These are phyloP conservation scores for Dendrobium officinale DNA, from an alignment of 106 monocot species.

Conservation along the genomic window DNA sequence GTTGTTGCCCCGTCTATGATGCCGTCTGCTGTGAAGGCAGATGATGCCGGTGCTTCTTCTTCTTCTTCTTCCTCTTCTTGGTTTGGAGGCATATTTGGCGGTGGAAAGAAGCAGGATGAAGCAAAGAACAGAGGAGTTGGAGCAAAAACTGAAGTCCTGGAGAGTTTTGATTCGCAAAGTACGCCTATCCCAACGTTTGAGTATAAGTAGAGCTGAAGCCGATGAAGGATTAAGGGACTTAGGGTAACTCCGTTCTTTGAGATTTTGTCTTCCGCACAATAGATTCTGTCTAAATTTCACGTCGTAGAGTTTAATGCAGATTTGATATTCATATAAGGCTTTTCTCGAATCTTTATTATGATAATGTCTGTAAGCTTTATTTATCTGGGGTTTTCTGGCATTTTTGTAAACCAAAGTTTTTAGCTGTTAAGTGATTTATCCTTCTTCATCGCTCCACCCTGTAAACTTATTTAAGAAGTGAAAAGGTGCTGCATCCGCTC, in stretches of 20 bases:
- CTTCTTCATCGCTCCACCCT: not conserved
- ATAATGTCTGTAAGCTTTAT: not conserved
- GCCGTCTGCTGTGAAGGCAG: not conserved
- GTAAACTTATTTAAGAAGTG: not conserved
- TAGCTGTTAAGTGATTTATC: not conserved
- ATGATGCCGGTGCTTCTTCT: conserved; percentile 1
- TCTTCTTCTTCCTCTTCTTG: conserved; percentile 13
- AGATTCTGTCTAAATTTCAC: not conserved
- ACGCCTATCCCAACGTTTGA: conserved; percentile 20
- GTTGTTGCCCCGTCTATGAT: not conserved
- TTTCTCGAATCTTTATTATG: not conserved
- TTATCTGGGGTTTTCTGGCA: not conserved
- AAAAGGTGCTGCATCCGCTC: not conserved
- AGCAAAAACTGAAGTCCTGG: conserved; percentile 13
- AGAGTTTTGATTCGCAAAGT: conserved; percentile 25
- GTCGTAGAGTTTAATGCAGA: not conserved
- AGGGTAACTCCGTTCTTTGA: not conserved
- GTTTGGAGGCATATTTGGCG: conserved; percentile 20
- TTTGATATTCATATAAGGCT: not conserved
- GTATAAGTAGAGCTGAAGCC: conserved; percentile 13
- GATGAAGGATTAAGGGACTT: not conserved
- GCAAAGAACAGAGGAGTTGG: not conserved
- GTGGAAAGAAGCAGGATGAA: conserved; percentile 20
- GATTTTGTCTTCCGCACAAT: not conserved
- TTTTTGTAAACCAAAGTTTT: not conserved